Evolutionary conservation across 371 early-diverging fungal species (phyloP).

Genomic region (Capniomyces stellatus): DNA sequence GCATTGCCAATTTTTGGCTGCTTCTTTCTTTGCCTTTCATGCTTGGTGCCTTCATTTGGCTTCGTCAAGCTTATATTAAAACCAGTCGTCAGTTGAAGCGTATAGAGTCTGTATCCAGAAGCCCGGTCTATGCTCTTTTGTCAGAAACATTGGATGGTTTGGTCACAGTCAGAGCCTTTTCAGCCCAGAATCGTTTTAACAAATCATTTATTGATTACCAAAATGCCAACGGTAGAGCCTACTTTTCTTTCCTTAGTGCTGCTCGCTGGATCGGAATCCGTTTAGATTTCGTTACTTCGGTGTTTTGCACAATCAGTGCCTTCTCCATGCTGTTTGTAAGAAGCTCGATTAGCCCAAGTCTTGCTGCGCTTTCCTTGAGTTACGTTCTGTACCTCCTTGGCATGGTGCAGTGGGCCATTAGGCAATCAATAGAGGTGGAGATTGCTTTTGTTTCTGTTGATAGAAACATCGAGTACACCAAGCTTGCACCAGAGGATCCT

Average conservation of each 20-base stretch:
- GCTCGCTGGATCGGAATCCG: constrained; percentile 30
- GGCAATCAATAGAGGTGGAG: constrained; percentile 26
- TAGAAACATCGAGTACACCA: constrained; percentile 35
- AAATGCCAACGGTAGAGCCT: constrained; percentile 27
- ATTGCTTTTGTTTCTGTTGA: constrained; percentile 25
- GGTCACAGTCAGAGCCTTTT: constrained; percentile 26
- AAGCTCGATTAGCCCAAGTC: constrained; percentile 2
- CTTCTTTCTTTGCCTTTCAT: constrained; percentile 23
- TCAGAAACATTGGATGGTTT: constrained; percentile 36
- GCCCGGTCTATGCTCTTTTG: constrained; percentile 38
- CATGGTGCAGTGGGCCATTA: constrained; percentile 25
- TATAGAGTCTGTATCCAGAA: constrained; percentile 34
- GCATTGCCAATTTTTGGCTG: constrained; percentile 22
- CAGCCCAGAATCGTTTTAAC: constrained; percentile 16
- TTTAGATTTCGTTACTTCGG: constrained; percentile 27
- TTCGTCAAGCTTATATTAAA: constrained; percentile 25
- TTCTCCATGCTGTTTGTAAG: constrained; percentile 22
- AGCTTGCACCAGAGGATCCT: constrained; percentile 29
- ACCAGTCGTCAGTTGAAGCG: constrained; percentile 47
- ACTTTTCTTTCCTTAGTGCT: constrained; percentile 23
- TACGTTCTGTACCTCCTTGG: constrained; percentile 25
- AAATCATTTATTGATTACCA: constrained; percentile 12
- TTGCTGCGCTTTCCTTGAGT: constrained; percentile 25
- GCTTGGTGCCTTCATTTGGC: constrained; percentile 11
- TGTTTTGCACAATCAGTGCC: constrained; percentile 21